Percentiles rank a stretch among this genome's conserved stretches.
phyloP scores from a whole-genome alignment of 495 filamentous ascomycete genomes.

The Aspergillus homomorphus region DNA sequence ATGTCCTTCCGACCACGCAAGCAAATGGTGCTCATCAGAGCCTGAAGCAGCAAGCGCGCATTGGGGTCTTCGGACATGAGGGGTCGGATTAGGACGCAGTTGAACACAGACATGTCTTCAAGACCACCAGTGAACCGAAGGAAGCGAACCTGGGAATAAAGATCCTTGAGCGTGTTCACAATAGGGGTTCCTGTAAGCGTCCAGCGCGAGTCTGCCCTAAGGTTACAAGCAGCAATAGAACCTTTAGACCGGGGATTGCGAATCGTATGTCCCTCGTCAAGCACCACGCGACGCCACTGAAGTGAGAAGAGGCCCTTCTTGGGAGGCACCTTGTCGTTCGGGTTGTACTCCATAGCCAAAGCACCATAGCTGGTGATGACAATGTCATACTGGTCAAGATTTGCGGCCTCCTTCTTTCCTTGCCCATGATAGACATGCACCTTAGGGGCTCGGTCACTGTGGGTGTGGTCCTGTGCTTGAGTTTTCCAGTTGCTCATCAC shows the following conservation, averaged over 20 bases:
- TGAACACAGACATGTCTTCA: slow-evolving; percentile 72
- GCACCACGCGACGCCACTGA: slow-evolving; percentile 76
- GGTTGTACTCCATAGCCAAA: slow-evolving; percentile 42
- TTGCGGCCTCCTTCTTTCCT: slow-evolving; percentile 51
- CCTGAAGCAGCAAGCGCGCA: slow-evolving; percentile 65
- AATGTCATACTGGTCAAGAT: slow-evolving; percentile 61
- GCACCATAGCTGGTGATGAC: slow-evolving; percentile 83
- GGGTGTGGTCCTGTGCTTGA: slow-evolving; percentile 74
- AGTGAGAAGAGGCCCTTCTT: slow-evolving; percentile 56
- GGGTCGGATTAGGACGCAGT: slow-evolving; percentile 68
- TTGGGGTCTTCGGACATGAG: slow-evolving; percentile 56
- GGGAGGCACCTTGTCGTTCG: slow-evolving; percentile 29
- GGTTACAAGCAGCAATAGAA: slow-evolving; percentile 60
- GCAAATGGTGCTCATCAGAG: slow-evolving; percentile 78
- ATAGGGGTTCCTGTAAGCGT: slow-evolving; percentile 80
- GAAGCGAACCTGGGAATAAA: slow-evolving; percentile 80
- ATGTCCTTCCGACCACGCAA: slow-evolving; percentile 85
- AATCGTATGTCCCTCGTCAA: slow-evolving; percentile 87
- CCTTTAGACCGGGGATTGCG: slow-evolving; percentile 73
- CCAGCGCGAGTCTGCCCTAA: slow-evolving; percentile 76
- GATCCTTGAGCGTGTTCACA: slow-evolving; percentile 73
- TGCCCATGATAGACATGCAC: slow-evolving; percentile 75
- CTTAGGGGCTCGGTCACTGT: slow-evolving; percentile 54
- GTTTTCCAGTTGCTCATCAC: slow-evolving; percentile 93
- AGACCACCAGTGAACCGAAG: slow-evolving; percentile 74